Conservation (phyloP, 768 basidiomycete species). For the Epithele typhae region DNA sequence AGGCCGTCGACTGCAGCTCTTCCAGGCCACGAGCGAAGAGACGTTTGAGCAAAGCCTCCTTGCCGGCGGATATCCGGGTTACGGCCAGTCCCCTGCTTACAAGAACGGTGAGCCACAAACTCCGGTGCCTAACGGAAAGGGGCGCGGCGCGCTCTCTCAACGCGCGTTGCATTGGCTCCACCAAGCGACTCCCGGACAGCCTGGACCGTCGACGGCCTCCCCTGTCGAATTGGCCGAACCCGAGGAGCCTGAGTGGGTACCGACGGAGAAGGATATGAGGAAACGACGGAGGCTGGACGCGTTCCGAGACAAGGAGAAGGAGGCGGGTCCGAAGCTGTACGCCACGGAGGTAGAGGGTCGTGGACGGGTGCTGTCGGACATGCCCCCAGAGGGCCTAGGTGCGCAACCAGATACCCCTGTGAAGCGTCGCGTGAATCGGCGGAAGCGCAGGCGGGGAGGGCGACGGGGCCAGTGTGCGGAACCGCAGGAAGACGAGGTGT, state of each 20-base stretch:
- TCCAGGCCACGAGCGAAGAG: slow-evolving; percentile 79
- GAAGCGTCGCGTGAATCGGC: slow-evolving; percentile 39
- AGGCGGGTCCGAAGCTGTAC: slow-evolving; percentile 37
- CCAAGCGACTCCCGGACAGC: slow-evolving; percentile 40
- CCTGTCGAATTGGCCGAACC: slow-evolving; percentile 7
- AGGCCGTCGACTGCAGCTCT: slow-evolving; percentile 68
- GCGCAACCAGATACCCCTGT: slow-evolving; percentile 27
- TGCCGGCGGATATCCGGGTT: slow-evolving; percentile 76
- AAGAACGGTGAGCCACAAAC: slow-evolving; percentile 22
- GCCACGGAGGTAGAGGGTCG: slow-evolving; percentile 64
- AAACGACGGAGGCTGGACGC: slow-evolving; percentile 69
- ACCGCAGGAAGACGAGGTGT: slow-evolving; percentile 25
- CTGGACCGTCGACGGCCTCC: slow-evolving; percentile 24
- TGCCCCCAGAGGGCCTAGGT: slow-evolving; percentile 40
- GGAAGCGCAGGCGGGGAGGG: slow-evolving; percentile 39
- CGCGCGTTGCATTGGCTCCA: slow-evolving; percentile 53
- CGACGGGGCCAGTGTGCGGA: slow-evolving; percentile 1
- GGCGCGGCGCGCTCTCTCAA: slow-evolving; percentile 26
- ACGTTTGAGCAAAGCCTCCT: slow-evolving; percentile 83
- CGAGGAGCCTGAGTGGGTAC: slow-evolving; percentile 11
- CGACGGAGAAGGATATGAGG: slow-evolving; percentile 53
- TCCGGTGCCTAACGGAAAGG: slow-evolving; percentile 8
- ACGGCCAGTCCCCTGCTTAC: slow-evolving; percentile 36
- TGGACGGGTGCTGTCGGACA: slow-evolving; percentile 67
- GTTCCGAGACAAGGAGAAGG: slow-evolving; percentile 43